These are phyloP conservation scores for Aspergillus sclerotialis DNA, from an alignment of 2,329 filamentous ascomycete genomes.

Conservation along the genomic window DNA sequence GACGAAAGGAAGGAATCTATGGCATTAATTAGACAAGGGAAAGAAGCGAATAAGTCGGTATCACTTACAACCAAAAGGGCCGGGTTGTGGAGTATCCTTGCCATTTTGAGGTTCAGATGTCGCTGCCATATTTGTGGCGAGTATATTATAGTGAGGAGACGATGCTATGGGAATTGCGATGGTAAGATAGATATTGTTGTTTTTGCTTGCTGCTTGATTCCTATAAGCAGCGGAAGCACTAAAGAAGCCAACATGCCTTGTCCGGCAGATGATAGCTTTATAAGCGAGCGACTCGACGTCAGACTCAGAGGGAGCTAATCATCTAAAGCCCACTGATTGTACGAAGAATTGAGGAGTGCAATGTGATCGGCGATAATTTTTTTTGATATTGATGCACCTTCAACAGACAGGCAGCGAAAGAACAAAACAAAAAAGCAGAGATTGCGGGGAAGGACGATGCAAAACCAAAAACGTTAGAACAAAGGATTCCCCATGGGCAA, in stretches of 20 bases:
- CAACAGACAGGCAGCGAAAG: no score
- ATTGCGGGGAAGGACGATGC: no score
- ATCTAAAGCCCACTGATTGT: no score
- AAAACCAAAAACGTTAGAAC: no score
- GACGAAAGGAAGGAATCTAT: slow-evolving; percentile 28
- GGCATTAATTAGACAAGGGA: slow-evolving; percentile 5
- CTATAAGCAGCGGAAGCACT: slow-evolving; percentile 16
- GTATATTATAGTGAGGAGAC: neutral
- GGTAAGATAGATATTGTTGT: neutral
- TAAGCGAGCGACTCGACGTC: neutral
- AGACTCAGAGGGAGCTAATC: neutral
- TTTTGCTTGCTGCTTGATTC: slow-evolving; percentile 13
- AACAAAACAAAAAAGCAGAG: neutral
- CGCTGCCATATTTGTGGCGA: slow-evolving; percentile 22
- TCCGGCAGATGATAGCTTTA: slow-evolving; percentile 2
- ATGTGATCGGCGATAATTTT: no score
- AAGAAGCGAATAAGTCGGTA: slow-evolving; percentile 2
- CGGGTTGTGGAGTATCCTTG: slow-evolving; percentile 47
- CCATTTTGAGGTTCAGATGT: slow-evolving; percentile 22
- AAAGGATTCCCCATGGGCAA: slow-evolving; percentile 1
- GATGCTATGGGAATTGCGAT: neutral
- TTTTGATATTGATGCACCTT: no score
- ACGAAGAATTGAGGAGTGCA: neutral
- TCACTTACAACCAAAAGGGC: slow-evolving; percentile 63
- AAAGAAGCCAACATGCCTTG: slow-evolving; percentile 23